These are phyloP conservation scores for Vaccinium myrtillus DNA, from an alignment of 148 eudicot genomes.

Conservation along the genomic window DNA sequence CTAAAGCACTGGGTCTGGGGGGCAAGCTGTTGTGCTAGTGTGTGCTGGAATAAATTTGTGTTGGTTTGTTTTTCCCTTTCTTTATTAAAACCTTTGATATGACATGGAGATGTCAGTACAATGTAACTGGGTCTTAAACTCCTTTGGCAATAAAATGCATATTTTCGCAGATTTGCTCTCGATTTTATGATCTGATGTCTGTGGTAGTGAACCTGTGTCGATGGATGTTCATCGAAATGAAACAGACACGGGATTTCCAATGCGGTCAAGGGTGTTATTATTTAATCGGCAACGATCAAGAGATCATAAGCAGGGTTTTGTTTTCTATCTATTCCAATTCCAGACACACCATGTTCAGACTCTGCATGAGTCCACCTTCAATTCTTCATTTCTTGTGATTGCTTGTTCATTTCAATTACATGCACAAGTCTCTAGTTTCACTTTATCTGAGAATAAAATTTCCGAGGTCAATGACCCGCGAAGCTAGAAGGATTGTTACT, in stretches of 20 bases:
- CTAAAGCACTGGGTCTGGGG: conserved; percentile 13
- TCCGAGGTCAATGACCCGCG: too few species aligned
- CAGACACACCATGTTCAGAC: background rate
- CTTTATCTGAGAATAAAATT: background rate
- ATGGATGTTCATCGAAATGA: background rate
- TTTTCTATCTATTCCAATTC: too few species aligned
- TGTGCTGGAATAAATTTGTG: background rate
- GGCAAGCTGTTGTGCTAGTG: background rate
- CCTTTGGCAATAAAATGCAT: conserved; percentile 6
- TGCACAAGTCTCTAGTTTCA: background rate
- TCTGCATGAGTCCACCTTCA: background rate
- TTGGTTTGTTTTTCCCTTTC: background rate
- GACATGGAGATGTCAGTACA: conserved; percentile 5
- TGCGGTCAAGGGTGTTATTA: background rate
- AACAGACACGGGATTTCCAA: background rate
- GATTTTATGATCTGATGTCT: too few species aligned
- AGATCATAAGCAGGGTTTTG: too few species aligned
- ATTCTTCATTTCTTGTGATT: too few species aligned
- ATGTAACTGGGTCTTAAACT: background rate
- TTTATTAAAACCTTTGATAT: background rate
- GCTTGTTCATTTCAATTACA: background rate
- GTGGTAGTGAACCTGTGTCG: background rate
- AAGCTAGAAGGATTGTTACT: too few species aligned
- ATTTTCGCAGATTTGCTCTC: background rate
- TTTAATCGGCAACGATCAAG: too few species aligned